phyloP scores from a whole-genome alignment of 768 basidiomycete genomes.

The Termitomyces sp. region DNA sequence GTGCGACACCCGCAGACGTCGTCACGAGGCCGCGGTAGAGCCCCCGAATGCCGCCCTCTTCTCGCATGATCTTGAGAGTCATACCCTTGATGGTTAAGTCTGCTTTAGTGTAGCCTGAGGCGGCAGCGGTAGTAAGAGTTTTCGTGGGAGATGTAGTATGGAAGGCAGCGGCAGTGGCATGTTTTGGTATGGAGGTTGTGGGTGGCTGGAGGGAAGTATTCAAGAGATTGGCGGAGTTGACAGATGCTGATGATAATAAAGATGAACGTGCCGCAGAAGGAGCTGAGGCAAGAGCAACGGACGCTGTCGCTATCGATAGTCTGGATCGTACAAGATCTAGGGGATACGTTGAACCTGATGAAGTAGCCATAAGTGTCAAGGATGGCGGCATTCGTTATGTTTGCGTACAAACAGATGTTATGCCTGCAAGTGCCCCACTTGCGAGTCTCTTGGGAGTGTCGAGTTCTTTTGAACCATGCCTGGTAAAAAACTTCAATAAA shows the following conservation, averaged over 20 bases:
- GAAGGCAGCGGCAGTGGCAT: conserved; percentile 44
- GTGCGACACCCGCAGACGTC: conserved; percentile 88
- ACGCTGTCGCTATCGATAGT: conserved; percentile 91
- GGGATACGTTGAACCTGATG: conserved; percentile 81
- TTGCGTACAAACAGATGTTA: conserved; percentile 87
- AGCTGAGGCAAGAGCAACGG: conserved; percentile 42
- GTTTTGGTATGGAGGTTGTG: conserved; percentile 27
- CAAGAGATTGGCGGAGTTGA: conserved; percentile 27
- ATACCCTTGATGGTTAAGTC: conserved; percentile 83
- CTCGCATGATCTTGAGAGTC: conserved; percentile 85
- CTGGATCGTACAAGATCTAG: conserved; percentile 92
- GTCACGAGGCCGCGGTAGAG: conserved; percentile 85
- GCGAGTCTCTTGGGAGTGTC: conserved; percentile 87
- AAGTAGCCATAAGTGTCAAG: not conserved
- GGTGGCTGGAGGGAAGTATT: conserved; percentile 24
- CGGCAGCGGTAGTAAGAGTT: conserved; percentile 3
- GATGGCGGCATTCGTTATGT: conserved; percentile 4
- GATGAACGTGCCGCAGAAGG: conserved; percentile 13
- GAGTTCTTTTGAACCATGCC: conserved; percentile 66
- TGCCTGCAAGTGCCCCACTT: conserved; percentile 89
- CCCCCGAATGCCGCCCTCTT: conserved; percentile 88
- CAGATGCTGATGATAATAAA: conserved; percentile 14
- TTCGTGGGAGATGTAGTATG: conserved; percentile 49
- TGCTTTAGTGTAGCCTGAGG: conserved; percentile 37
- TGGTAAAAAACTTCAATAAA: conserved; percentile 60